These are phyloP conservation scores for Saccharomyces hybrid DNA, from an alignment of 1,139 yeast species.

Conservation along the genomic window DNA sequence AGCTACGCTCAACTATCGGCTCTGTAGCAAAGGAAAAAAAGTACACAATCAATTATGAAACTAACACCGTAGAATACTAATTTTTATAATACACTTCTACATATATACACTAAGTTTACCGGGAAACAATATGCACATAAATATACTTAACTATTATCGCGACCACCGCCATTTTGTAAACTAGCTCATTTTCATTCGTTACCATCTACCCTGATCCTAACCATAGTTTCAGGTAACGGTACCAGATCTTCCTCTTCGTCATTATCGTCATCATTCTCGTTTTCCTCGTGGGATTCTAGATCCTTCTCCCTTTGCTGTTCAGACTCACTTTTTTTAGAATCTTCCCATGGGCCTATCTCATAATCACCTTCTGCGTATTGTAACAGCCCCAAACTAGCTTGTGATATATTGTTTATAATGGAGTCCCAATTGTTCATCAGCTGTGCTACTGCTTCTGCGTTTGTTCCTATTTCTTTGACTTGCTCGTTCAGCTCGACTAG, in stretches of 20 bases:
- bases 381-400: constrained; percentile 27
- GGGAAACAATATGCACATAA: neutral
- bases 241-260: constrained; percentile 28
- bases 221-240: constrained; percentile 61
- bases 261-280: constrained; percentile 1
- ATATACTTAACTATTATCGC: neutral
- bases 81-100: neutral
- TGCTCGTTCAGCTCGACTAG: constrained; percentile 23
- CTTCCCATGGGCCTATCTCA: constrained; percentile 25
- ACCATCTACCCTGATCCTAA: constrained; percentile 46
- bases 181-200: constrained; percentile 13
- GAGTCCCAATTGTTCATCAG: constrained; percentile 30
- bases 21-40: constrained; percentile 32
- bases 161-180: neutral
- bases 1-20: constrained; percentile 35
- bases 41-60: constrained; percentile 32
- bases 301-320: neutral
- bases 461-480: constrained; percentile 22
- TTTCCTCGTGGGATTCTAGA: neutral
- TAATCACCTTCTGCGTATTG: constrained; percentile 30
- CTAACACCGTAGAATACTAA: constrained; percentile 25
- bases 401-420: constrained; percentile 26
- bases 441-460: constrained; percentile 23
- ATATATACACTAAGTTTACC: constrained; percentile 3
- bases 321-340: constrained; percentile 1